These are phyloP conservation scores for Solanum sitiens DNA, from an alignment of 257 asterid species.

Conservation along the genomic window DNA sequence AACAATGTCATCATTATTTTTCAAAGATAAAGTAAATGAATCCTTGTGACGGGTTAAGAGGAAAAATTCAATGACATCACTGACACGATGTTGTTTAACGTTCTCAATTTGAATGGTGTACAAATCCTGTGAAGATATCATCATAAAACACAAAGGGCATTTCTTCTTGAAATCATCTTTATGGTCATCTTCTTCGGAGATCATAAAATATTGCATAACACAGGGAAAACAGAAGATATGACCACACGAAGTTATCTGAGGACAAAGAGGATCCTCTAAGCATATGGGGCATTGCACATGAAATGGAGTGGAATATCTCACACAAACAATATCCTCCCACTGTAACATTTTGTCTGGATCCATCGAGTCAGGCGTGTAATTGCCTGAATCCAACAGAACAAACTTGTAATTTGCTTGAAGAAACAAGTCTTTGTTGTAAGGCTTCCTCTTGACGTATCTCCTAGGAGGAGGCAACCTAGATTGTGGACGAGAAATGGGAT, in stretches of 20 bases:
- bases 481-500: slow-evolving; percentile 64
- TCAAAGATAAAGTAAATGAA: slow-evolving; percentile 50
- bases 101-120: slow-evolving; percentile 55
- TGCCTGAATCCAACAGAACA: slow-evolving; percentile 72
- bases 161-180: slow-evolving; percentile 61
- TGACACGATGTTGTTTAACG: slow-evolving; percentile 52
- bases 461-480: slow-evolving; percentile 53
- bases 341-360: slow-evolving; percentile 82
- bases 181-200: slow-evolving; percentile 36
- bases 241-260: slow-evolving; percentile 95
- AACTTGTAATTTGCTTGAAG: slow-evolving; percentile 95
- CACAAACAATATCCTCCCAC: slow-evolving; percentile 90
- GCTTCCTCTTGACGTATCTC: slow-evolving; percentile 54
- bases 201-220: slow-evolving; percentile 63
- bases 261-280: slow-evolving; percentile 78
- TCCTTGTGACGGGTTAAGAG: slow-evolving; percentile 70
- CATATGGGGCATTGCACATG: slow-evolving; percentile 91
- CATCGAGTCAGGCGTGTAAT: slow-evolving; percentile 44
- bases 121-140: slow-evolving; percentile 80
- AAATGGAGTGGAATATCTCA: slow-evolving; percentile 63
- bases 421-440: slow-evolving; percentile 88
- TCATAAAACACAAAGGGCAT: slow-evolving; percentile 84
- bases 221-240: slow-evolving; percentile 96
- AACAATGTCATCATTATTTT: slow-evolving; percentile 25
- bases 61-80: slow-evolving; percentile 55